phyloP scores from a whole-genome alignment of 257 asterid genomes.

The Ilex aquifolium region DNA sequence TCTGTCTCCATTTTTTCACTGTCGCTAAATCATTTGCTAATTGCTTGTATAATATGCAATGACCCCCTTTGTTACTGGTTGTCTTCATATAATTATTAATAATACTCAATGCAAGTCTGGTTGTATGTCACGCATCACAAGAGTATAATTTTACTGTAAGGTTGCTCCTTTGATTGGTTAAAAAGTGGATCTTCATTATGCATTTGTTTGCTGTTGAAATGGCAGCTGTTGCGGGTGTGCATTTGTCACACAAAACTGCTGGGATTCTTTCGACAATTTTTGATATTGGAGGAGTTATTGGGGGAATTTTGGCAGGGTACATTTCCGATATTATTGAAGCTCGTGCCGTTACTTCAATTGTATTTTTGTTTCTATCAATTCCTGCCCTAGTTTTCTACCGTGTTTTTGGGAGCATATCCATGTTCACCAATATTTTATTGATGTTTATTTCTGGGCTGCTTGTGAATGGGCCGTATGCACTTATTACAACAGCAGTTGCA shows the following conservation, averaged over 20 bases:
- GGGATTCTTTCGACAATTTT: constrained; percentile 84
- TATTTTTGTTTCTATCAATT: constrained; percentile 57
- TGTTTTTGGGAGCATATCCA: constrained; percentile 66
- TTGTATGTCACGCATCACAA: no score
- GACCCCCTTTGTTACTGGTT: no score
- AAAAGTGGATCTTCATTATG: constrained; percentile 5
- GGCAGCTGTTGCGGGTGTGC: constrained; percentile 81
- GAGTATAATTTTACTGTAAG: no score
- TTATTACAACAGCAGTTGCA: constrained; percentile 91
- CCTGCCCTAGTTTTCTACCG: constrained; percentile 72
- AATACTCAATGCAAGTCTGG: no score
- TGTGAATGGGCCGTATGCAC: constrained; percentile 87
- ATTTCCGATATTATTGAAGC: constrained; percentile 77
- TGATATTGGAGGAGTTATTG: constrained; percentile 84
- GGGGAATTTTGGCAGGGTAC: constrained; percentile 84
- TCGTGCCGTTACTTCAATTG: constrained; percentile 66
- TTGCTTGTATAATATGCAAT: no score
- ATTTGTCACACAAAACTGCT: constrained; percentile 67
- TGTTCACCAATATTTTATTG: constrained; percentile 40
- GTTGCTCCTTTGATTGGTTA: not conserved
- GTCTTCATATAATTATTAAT: no score
- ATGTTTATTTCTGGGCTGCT: constrained; percentile 77
- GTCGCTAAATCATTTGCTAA: no score
- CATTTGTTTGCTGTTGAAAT: constrained; percentile 10
- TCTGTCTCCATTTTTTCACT: no score